Evolutionary conservation across 331 rosid species (phyloP).

Genomic region (Prunus yedoensis): DNA sequence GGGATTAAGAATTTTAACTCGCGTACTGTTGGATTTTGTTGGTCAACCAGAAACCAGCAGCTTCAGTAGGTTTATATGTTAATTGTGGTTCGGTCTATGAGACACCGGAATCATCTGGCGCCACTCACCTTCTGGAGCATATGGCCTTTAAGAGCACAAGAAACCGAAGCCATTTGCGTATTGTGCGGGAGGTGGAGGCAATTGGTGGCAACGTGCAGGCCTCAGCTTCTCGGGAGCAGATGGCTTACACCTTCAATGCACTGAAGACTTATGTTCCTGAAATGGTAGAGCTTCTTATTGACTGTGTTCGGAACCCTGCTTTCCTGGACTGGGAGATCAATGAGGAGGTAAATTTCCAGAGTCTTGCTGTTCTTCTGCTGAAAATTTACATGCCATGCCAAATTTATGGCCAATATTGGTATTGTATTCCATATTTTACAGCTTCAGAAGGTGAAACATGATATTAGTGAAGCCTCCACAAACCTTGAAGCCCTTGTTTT

Average conservation of each 20-base stretch:
- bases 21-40: constrained; percentile 14
- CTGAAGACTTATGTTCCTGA: constrained; percentile 85
- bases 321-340: constrained; percentile 97
- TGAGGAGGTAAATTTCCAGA: constrained; percentile 62
- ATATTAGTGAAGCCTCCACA: constrained; percentile 69
- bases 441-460: constrained; percentile 75
- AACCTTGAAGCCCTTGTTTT: constrained; percentile 79
- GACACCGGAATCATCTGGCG: constrained; percentile 69
- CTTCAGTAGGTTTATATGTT: constrained; percentile 78
- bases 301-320: constrained; percentile 69
- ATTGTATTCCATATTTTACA: constrained; percentile 32
- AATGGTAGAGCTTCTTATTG: constrained; percentile 92
- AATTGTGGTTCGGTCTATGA: constrained; percentile 84
- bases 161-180: constrained; percentile 79
- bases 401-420: constrained; percentile 12
- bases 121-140: constrained; percentile 73
- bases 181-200: constrained; percentile 92
- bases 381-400: constrained; percentile 15
- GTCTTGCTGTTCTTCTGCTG: neutral
- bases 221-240: constrained; percentile 90
- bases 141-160: constrained; percentile 93
- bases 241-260: constrained; percentile 88
- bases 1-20: neutral
- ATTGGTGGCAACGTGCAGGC: constrained; percentile 89
- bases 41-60: constrained; percentile 62